Percentiles rank a stretch among this genome's conserved stretches.
These are phyloP conservation scores for Irpex sp. DNA, from an alignment of 1,284 basidiomycete species.

Conservation along the genomic window DNA sequence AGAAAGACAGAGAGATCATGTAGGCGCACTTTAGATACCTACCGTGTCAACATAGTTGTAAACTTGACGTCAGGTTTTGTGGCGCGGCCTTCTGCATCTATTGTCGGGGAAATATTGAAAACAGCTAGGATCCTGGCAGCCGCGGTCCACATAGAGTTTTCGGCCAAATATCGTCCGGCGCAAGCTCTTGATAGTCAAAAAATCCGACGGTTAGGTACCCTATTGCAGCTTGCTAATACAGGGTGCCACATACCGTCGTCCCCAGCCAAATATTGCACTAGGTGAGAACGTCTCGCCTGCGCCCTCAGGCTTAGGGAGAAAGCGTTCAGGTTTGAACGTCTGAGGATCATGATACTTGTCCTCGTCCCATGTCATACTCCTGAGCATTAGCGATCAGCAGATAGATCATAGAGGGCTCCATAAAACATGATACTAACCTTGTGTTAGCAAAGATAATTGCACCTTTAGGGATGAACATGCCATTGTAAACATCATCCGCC, in stretches of 20 bases:
- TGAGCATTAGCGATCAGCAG: not conserved
- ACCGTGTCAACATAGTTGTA: slow-evolving; percentile 3
- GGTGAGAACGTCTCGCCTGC: slow-evolving; percentile 1
- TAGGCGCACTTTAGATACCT: not conserved
- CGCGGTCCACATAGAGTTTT: slow-evolving; percentile 15
- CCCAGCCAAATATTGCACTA: slow-evolving; percentile 6
- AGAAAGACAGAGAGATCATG: not conserved
- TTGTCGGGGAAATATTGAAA: slow-evolving; percentile 12
- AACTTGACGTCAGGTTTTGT: not conserved
- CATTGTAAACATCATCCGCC: slow-evolving; percentile 6
- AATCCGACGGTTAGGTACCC: no score
- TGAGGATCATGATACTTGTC: not conserved
- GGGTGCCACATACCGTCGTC: slow-evolving; percentile 1
- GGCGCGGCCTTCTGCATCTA: slow-evolving; percentile 4
- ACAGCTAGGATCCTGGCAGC: slow-evolving; percentile 16
- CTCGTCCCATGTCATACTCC: slow-evolving; percentile 2
- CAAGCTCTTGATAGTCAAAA: slow-evolving; percentile 9
- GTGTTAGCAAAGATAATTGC: slow-evolving; percentile 5
- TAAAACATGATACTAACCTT: slow-evolving; percentile 1
- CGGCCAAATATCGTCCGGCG: slow-evolving; percentile 16
- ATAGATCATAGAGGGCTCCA: slow-evolving; percentile 7
- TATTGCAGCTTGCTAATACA: not conserved
- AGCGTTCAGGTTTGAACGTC: slow-evolving; percentile 4
- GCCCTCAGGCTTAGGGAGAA: slow-evolving; percentile 3
- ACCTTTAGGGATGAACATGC: slow-evolving; percentile 8